Percentiles rank a stretch among this genome's conserved stretches.
phyloP scores from a whole-genome alignment of 164 flowering plant genomes.

The Macadamia integrifolia region DNA sequence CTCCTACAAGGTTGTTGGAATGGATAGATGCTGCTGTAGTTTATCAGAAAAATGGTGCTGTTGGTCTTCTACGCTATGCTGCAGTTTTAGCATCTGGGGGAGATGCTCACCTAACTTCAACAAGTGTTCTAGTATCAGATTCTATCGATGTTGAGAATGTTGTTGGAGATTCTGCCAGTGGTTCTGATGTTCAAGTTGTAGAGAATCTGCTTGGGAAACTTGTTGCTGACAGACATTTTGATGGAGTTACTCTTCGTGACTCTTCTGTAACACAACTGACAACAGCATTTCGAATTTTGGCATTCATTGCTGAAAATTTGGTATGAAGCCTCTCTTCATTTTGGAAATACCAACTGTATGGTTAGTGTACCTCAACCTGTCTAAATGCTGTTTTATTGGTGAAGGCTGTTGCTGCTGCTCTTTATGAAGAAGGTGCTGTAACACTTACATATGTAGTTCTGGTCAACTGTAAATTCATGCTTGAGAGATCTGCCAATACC shows the following conservation, averaged over 20 bases:
- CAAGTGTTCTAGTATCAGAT: constrained; percentile 70
- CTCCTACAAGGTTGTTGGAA: constrained; percentile 88
- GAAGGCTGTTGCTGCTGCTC: constrained; percentile 80
- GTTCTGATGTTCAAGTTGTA: constrained; percentile 63
- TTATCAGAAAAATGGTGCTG: constrained; percentile 81
- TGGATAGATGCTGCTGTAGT: constrained; percentile 98
- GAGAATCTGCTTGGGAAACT: constrained; percentile 80
- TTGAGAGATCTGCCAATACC: constrained; percentile 82
- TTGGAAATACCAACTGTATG: not conserved
- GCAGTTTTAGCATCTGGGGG: constrained; percentile 96
- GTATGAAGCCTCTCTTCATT: constrained; percentile 34
- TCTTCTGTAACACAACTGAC: constrained; percentile 84
- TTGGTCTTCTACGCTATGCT: constrained; percentile 88
- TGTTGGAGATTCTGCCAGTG: constrained; percentile 58
- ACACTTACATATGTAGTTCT: constrained; percentile 68
- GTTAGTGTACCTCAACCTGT: not conserved
- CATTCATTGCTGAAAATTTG: constrained; percentile 85
- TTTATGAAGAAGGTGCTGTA: constrained; percentile 88
- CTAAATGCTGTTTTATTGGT: constrained; percentile 17
- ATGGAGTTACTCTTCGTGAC: constrained; percentile 78
- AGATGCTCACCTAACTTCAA: constrained; percentile 76
- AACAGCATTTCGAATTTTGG: constrained; percentile 82
- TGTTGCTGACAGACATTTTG: constrained; percentile 72
- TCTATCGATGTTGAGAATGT: constrained; percentile 77
- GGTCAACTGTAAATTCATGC: constrained; percentile 78